Evolutionary conservation across 305 asterid species (phyloP), one percentile per base, ranked within the genome.

Genomic region (Fraxinus angustifolia): DNA sequence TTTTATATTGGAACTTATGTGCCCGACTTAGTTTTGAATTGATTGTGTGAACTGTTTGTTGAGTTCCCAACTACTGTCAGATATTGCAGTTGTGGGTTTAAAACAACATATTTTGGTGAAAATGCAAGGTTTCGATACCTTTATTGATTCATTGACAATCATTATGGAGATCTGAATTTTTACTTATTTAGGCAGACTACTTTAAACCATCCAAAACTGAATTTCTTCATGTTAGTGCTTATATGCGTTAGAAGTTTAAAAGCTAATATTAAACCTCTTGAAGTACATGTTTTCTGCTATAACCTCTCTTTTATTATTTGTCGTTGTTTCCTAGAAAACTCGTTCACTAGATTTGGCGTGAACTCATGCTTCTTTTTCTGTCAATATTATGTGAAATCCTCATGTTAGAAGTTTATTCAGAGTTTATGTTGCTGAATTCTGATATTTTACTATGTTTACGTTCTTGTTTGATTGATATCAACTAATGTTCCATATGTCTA

Each of bases 381-480:
- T 50, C 36, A 23, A 77, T 48, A 12, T 23, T 16, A 56, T 56
- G 3, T 56, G 65, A 30, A 23, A 8, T 77, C 68, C 35, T 40
- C 17, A 40, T 36, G 16, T 83, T 23, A 23, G 35, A 50, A 19
- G 36, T 71, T 53, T 45, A 11, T 67, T 76, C 16, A 14, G 38
- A 33, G 45, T 35, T 42, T 79, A 68, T 82, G 80, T 31, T 73
- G 31, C 34, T 60, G 71, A 62, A 26, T 62, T 62, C 33, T 21
- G 71, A 21, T 23, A 33, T 62, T 21, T 62, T 62, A 23, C 71
- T 76, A n/a, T 19, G 2, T 53, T 60, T 65, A 4, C 28, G 38
- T n/a, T 30, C 78, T 40, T 56, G 71, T 76, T 79, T 35, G 72
- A 60, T 65, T 70, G 81, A 68, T 75, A 77, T 42, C 26, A 72